Evolutionary conservation across 108 stramenopile genomes (phyloP), one percentile per base, ranked within the genome.

Genomic region (Nannochloropsis salina): DNA sequence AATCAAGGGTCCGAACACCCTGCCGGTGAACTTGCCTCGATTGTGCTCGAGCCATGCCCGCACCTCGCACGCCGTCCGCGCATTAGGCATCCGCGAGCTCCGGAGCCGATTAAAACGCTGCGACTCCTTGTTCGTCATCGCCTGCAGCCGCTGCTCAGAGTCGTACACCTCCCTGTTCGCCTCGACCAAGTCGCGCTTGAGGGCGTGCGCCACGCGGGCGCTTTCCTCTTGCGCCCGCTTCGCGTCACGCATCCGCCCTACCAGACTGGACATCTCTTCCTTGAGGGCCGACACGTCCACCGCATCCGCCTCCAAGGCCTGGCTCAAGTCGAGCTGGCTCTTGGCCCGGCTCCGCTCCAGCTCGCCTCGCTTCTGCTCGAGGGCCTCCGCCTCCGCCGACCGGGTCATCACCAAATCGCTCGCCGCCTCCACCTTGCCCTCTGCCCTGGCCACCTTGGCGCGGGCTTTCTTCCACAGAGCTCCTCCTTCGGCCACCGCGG

Each of bases 1-100:
- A 10, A 42, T 86, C 15, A 90, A 81, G 22, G 90, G 90, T 20
- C 90, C 90, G 18, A 8, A 20, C 41, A 89, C 86, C 15, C 31
- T n/a, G 9, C 89, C 90, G 41, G 20, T 10, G 4, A 90, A 84
- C 86, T 45, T 43, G 42, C 86, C 89, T 12, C 44, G 21, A 44
- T 88, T 88, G 43, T 80, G 81, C 44, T 42, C 43, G 11, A 80
- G 83, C 87, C 87, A 87, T 41, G 61, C 83, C 10, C 44, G 83
- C 80, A 87, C 83, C 43, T 84, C 41, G 20, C 83, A 40, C 3
- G 45, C 87, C 9, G 80, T 21, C 4, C 44, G 43, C 31, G n/a
- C 87, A 22, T 87, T 51, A 21, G 43, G 45, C 9, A 43, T 22
- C 43, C 84, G 79, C 82, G 86, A 41, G 61, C 80, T 40, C 61